phyloP scores from a whole-genome alignment of 2,329 filamentous ascomycete genomes.

The Claviceps sp. region DNA sequence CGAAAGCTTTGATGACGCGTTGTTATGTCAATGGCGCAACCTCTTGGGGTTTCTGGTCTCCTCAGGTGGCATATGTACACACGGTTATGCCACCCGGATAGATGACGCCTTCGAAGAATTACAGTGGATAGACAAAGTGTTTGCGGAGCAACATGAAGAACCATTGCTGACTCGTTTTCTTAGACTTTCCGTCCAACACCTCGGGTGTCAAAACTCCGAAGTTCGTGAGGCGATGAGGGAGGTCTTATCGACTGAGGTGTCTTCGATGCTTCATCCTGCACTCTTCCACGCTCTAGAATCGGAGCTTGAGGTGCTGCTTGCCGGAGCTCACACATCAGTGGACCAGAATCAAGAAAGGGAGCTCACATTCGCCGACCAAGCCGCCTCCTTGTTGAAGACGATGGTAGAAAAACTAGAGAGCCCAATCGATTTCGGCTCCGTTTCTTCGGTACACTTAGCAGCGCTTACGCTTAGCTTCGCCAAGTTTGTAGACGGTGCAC shows the following conservation, averaged over 20 bases:
- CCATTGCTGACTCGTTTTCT: conserved; percentile 47
- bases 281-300: conserved; percentile 52
- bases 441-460: conserved; percentile 50
- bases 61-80: conserved; percentile 50
- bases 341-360: conserved; percentile 44
- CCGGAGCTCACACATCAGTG: conserved; percentile 36
- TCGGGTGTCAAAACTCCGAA: conserved; percentile 49
- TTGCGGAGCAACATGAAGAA: conserved; percentile 46
- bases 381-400: conserved; percentile 47
- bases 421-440: conserved; percentile 46
- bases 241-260: conserved; percentile 51
- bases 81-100: conserved; percentile 40
- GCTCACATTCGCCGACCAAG: conserved; percentile 54
- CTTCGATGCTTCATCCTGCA: conserved; percentile 45
- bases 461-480: conserved; percentile 51
- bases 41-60: conserved; percentile 56
- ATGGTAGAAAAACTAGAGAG: conserved; percentile 52
- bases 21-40: conserved; percentile 53
- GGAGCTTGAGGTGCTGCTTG: conserved; percentile 50
- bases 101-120: conserved; percentile 46
- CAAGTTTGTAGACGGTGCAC: conserved; percentile 47
- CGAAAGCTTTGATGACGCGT: conserved; percentile 40
- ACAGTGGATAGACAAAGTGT: conserved; percentile 50
- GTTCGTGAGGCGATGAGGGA: conserved; percentile 55
- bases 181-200: conserved; percentile 48